Evolutionary conservation across 176 grass and related monocot species (phyloP).

Genomic region (Carex cristatella): DNA sequence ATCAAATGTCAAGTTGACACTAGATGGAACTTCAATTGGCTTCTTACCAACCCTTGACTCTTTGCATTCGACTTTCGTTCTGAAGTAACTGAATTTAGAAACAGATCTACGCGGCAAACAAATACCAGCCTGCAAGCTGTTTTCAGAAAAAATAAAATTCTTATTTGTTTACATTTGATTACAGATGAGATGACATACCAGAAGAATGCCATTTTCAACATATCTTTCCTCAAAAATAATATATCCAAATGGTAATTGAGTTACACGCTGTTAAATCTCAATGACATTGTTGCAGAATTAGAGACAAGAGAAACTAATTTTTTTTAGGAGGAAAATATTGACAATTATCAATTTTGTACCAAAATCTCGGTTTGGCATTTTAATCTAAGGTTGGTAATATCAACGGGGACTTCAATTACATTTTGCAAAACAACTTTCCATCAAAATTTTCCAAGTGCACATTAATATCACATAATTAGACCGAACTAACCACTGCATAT

Average conservation of each 20-base stretch:
- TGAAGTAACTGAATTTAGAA: slow-evolving; percentile 42
- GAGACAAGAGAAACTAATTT: neutral
- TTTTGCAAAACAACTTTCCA: neutral
- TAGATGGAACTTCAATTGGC: slow-evolving; percentile 67
- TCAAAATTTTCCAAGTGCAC: neutral
- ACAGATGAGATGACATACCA: neutral
- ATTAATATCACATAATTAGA: neutral
- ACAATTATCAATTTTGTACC: neutral
- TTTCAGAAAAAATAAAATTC: neutral
- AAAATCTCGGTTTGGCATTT: neutral
- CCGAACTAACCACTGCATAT: neutral
- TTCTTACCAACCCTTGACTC: slow-evolving; percentile 95
- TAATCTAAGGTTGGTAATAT: neutral
- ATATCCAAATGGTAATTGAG: neutral
- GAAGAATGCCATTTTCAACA: neutral
- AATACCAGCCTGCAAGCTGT: slow-evolving; percentile 25
- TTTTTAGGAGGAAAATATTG: neutral
- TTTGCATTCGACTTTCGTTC: slow-evolving; percentile 76
- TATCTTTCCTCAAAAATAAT: neutral
- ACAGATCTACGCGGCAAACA: slow-evolving; percentile 29
- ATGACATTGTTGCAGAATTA: neutral
- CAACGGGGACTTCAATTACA: neutral
- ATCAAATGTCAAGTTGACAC: slow-evolving; percentile 75
- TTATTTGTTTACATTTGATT: neutral
- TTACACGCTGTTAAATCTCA: neutral